Conservation (phyloP, 2,329 filamentous ascomycete genomes). For the Talaromyces piceae region DNA sequence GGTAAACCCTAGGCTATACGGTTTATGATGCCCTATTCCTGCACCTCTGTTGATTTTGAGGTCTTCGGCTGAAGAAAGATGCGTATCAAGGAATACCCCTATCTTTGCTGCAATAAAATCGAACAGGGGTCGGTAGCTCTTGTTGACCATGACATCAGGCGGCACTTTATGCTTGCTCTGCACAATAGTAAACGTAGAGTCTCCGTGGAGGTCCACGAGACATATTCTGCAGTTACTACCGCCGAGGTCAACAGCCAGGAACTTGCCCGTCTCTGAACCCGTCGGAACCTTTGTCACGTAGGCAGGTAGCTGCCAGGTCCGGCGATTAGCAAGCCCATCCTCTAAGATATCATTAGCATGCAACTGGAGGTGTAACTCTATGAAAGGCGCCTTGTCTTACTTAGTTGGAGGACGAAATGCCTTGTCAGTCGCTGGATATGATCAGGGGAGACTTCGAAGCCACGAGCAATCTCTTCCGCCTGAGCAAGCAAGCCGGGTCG, state of each 20-base stretch:
- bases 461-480: slow-evolving; percentile 11
- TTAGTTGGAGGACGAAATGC: slow-evolving; percentile 12
- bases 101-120: slow-evolving; percentile 15
- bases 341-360: slow-evolving; percentile 5
- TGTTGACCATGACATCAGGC: slow-evolving; percentile 13
- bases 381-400: slow-evolving; percentile 4
- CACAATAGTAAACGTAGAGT: slow-evolving; percentile 14
- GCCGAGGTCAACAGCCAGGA: slow-evolving; percentile 17
- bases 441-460: slow-evolving; percentile 10
- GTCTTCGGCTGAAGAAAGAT: slow-evolving; percentile 2
- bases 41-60: not conserved
- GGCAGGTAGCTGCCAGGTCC: slow-evolving; percentile 15
- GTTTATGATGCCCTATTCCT: not conserved
- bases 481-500: slow-evolving; percentile 10
- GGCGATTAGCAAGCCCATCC: slow-evolving; percentile 14
- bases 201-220: slow-evolving; percentile 15
- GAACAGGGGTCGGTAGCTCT: slow-evolving; percentile 15
- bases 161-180: slow-evolving; percentile 15
- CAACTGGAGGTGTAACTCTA: no score
- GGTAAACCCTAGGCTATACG: slow-evolving; percentile 16
- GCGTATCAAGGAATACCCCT: slow-evolving; percentile 9
- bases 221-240: slow-evolving; percentile 18
- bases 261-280: slow-evolving; percentile 14
- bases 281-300: slow-evolving; percentile 14
- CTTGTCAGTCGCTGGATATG: slow-evolving; percentile 8